Evolutionary conservation across 495 filamentous ascomycete species (phyloP).

Genomic region (Penicillium riverlandense): DNA sequence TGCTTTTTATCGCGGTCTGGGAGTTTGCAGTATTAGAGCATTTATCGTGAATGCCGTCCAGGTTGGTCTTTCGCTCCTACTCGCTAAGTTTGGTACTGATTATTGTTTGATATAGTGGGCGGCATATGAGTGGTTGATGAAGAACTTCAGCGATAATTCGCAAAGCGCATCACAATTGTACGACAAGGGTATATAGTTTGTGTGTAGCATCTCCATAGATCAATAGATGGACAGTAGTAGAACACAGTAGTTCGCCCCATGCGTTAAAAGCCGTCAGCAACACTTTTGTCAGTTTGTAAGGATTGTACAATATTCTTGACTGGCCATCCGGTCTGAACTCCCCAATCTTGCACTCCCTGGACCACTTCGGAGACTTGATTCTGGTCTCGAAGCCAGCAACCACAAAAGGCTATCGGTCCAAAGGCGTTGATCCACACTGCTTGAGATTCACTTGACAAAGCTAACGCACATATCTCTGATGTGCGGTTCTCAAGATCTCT

Average conservation of each 20-base stretch:
- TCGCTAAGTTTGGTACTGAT: not conserved
- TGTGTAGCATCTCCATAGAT: too few species aligned
- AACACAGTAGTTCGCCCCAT: too few species aligned
- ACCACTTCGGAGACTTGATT: not conserved
- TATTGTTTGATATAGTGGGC: slow-evolving; percentile 53
- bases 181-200: too few species aligned
- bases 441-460: slow-evolving; percentile 23
- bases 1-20: slow-evolving; percentile 72
- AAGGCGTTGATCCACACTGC: slow-evolving; percentile 31
- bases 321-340: slow-evolving; percentile 2
- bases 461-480: slow-evolving; percentile 21
- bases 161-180: too few species aligned
- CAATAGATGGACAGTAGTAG: too few species aligned
- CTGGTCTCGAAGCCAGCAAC: slow-evolving; percentile 11
- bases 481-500: slow-evolving; percentile 16
- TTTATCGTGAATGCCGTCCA: slow-evolving; percentile 74
- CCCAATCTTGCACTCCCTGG: slow-evolving; percentile 3
- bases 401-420: slow-evolving; percentile 28
- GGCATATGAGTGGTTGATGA: slow-evolving; percentile 80
- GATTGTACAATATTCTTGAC: slow-evolving; percentile 1
- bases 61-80: slow-evolving; percentile 25
- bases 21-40: slow-evolving; percentile 70
- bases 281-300: not conserved
- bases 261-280: too few species aligned
- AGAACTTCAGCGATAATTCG: slow-evolving; percentile 18